A percentile compares a stretch with the other conserved stretches of the same genome.
Evolutionary conservation across 2,329 filamentous ascomycete genomes (phyloP).

Genomic region (Colletotrichum sp.): DNA sequence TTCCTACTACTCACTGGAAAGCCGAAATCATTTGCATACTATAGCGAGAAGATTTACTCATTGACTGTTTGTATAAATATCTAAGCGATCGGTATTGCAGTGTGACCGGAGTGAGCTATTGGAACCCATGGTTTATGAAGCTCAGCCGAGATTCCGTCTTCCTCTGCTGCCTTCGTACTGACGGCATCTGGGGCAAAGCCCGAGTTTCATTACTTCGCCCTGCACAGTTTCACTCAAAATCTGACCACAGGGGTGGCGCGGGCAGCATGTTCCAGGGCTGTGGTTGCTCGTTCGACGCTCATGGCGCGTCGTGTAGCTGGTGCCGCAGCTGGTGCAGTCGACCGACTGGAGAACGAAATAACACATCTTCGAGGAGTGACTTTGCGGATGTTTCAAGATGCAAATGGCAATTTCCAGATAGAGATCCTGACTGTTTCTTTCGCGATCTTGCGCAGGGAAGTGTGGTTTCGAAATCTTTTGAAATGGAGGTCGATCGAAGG

Average conservation of each 20-base stretch:
- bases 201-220: not conserved
- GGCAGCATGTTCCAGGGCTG: not conserved
- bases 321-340: not conserved
- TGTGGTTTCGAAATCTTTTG: not conserved
- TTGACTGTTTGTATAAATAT: not conserved
- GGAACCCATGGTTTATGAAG: not conserved
- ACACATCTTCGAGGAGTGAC: not conserved
- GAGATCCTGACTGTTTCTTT: not conserved
- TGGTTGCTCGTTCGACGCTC: not conserved
- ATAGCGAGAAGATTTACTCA: not conserved
- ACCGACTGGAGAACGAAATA: not conserved
- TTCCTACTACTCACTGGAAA: not conserved
- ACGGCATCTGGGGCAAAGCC: not conserved
- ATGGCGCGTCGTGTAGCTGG: not conserved
- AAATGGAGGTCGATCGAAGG: not conserved
- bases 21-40: not conserved
- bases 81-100: not conserved
- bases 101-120: not conserved
- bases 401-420: not conserved
- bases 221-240: not conserved
- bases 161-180: not conserved
- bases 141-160: not conserved
- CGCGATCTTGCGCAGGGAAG: not conserved
- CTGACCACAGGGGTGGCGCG: not conserved
- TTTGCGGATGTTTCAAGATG: not conserved